Conservation (phyloP, 345 rosid genomes). For the Diplotaxis tenuifolia region DNA sequence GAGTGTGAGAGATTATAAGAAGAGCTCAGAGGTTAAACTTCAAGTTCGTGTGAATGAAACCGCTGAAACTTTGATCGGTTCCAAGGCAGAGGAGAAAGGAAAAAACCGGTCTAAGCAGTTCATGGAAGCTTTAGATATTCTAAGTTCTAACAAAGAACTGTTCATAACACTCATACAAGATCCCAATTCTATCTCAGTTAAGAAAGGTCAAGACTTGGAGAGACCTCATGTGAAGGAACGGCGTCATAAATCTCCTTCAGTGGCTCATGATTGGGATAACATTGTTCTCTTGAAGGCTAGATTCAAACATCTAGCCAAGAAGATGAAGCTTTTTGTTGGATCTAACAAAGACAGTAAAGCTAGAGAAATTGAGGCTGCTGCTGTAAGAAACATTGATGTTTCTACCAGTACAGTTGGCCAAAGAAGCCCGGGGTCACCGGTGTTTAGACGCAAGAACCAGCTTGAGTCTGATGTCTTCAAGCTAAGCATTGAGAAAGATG, state of each 20-base stretch:
- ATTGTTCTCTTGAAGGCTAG: conserved; percentile 58
- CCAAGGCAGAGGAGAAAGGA: conserved; percentile 39
- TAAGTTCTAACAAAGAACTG: conserved; percentile 70
- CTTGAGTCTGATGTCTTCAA: conserved; percentile 36
- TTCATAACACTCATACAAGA: conserved; percentile 67
- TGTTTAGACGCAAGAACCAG: conserved; percentile 37
- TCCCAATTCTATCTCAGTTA: conserved; percentile 64
- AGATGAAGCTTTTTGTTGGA: conserved; percentile 51
- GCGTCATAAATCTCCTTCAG: conserved; percentile 9
- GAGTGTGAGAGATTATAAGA: conserved; percentile 26
- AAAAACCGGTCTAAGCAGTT: conserved; percentile 56
- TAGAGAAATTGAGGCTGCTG: conserved; percentile 22
- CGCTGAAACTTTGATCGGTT: conserved; percentile 57
- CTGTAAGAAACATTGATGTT: conserved; percentile 24
- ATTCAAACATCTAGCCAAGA: conserved; percentile 57
- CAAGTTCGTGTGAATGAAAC: conserved; percentile 51
- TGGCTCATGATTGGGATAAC: conserved; percentile 31
- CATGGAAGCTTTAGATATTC: conserved; percentile 61
- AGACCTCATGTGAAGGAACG: conserved; percentile 39
- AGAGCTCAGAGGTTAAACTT: conserved; percentile 44
- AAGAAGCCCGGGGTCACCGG: conserved; percentile 34
- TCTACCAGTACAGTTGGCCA: conserved; percentile 32
- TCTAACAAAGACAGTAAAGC: conserved; percentile 42
- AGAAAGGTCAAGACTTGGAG: conserved; percentile 52
- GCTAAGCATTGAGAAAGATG: conserved; percentile 37